Evolutionary conservation across 2,329 filamentous ascomycete species (phyloP).

Genomic region (Coniochaeta pulveracea): DNA sequence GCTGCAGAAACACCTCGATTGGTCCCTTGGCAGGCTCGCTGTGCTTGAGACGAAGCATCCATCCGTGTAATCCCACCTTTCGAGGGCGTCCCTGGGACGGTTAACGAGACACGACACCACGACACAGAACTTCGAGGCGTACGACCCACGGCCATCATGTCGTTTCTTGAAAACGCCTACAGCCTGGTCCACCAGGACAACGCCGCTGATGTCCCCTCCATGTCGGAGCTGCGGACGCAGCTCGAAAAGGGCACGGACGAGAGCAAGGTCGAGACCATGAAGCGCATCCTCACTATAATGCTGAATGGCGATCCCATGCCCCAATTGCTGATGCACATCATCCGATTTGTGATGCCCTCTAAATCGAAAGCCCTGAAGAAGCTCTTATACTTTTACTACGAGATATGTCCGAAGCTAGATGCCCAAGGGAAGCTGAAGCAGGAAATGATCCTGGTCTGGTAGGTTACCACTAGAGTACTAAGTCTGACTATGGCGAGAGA

Average conservation of each 20-base stretch:
- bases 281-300: slow-evolving; percentile 93
- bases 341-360: slow-evolving; percentile 98
- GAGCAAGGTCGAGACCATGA: slow-evolving; percentile 90
- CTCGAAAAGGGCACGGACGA: slow-evolving; percentile 91
- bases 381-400: slow-evolving; percentile 97
- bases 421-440: slow-evolving; percentile 90
- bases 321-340: slow-evolving; percentile 96
- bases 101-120: too few relatives aligned
- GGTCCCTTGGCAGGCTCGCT: too few relatives aligned
- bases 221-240: slow-evolving; percentile 86
- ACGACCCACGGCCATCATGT: too few relatives aligned
- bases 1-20: too few relatives aligned
- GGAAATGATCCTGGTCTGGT: slow-evolving; percentile 99
- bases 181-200: slow-evolving; percentile 98
- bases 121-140: too few relatives aligned
- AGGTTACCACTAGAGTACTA: too few relatives aligned
- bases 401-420: slow-evolving; percentile 96
- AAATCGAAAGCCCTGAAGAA: slow-evolving; percentile 97
- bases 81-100: too few relatives aligned
- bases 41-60: too few relatives aligned
- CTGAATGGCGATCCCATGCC: slow-evolving; percentile 96
- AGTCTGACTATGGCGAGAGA: too few relatives aligned
- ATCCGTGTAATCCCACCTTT: too few relatives aligned
- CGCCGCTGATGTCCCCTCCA: slow-evolving; percentile 77
- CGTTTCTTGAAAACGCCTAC: slow-evolving; percentile 92